These are phyloP conservation scores for Bruguiera gymnorhiza DNA, from an alignment of 345 rosid genomes.

Conservation along the genomic window DNA sequence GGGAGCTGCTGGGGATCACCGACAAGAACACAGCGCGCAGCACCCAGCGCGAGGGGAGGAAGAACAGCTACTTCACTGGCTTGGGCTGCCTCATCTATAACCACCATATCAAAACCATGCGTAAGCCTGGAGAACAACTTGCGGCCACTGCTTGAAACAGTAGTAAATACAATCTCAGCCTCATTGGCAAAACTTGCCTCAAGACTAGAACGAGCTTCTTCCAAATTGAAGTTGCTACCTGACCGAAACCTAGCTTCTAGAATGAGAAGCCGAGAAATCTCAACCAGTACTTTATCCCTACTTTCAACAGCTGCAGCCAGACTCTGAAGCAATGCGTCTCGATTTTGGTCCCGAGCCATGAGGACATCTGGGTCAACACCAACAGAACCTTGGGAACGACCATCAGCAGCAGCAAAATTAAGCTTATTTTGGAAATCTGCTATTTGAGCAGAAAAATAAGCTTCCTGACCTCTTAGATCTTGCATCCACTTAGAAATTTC, in stretches of 20 bases:
- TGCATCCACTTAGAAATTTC: constrained; percentile 88
- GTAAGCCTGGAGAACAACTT: constrained; percentile 92
- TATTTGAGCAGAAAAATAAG: constrained; percentile 74
- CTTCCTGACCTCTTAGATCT: constrained; percentile 67
- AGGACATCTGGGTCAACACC: constrained; percentile 97
- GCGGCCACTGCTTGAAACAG: constrained; percentile 98
- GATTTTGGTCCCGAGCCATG: constrained; percentile 81
- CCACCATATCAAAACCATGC: constrained; percentile 99
- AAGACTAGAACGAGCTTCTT: constrained; percentile 94
- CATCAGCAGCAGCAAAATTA: constrained; percentile 64
- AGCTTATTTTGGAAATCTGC: constrained; percentile 76
- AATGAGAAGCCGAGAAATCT: constrained; percentile 94
- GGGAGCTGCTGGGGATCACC: constrained; percentile 99
- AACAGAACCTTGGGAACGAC: constrained; percentile 92
- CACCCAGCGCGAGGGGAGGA: constrained; percentile 96
- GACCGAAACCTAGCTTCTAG: constrained; percentile 75
- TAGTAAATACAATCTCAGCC: constrained; percentile 99
- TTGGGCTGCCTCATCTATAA: constrained; percentile 98
- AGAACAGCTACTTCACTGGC: constrained; percentile 96
- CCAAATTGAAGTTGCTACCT: constrained; percentile 78
- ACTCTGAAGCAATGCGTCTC: constrained; percentile 78
- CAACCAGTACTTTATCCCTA: constrained; percentile 93
- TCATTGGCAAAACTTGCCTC: constrained; percentile 99
- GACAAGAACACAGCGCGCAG: constrained; percentile 95
- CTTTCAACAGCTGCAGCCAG: constrained; percentile 94